Percentiles rank a stretch among this genome's conserved stretches.
Conservation (phyloP, 495 filamentous ascomycete species). For the Chaetomium cochliodes region DNA sequence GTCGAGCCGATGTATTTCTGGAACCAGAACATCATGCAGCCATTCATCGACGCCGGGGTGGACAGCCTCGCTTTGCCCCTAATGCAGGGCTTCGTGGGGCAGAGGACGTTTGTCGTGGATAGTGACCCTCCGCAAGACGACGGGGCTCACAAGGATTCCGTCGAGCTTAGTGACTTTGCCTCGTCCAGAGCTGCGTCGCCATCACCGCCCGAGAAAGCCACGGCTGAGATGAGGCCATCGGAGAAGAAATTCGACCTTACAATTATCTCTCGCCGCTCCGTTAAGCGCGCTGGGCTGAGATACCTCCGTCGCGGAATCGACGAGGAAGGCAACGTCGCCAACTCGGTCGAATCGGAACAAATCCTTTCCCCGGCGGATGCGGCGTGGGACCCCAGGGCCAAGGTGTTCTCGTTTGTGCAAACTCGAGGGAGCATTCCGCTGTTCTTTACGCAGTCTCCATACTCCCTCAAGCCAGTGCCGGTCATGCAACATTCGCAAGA, state of each 20-base stretch:
- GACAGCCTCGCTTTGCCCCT: slow-evolving; percentile 71
- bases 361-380: slow-evolving; percentile 64
- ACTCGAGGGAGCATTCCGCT: slow-evolving; percentile 84
- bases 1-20: slow-evolving; percentile 89
- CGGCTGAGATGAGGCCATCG: slow-evolving; percentile 35
- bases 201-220: slow-evolving; percentile 26
- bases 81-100: slow-evolving; percentile 93
- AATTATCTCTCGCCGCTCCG: slow-evolving; percentile 79
- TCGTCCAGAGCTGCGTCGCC: slow-evolving; percentile 22
- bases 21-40: slow-evolving; percentile 73
- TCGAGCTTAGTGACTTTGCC: slow-evolving; percentile 42
- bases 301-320: slow-evolving; percentile 92
- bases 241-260: slow-evolving; percentile 70
- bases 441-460: slow-evolving; percentile 91
- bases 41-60: slow-evolving; percentile 70
- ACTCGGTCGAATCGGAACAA: slow-evolving; percentile 90
- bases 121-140: slow-evolving; percentile 47
- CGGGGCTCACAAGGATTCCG: slow-evolving; percentile 37
- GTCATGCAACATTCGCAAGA: slow-evolving; percentile 72
- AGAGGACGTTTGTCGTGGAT: slow-evolving; percentile 71
- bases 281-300: slow-evolving; percentile 78
- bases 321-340: slow-evolving; percentile 83
- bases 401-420: slow-evolving; percentile 80
- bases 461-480: slow-evolving; percentile 85
- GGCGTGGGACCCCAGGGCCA: slow-evolving; percentile 57